Conservation (phyloP, 2,329 filamentous ascomycete genomes). For the Biscogniauxia sp. region DNA sequence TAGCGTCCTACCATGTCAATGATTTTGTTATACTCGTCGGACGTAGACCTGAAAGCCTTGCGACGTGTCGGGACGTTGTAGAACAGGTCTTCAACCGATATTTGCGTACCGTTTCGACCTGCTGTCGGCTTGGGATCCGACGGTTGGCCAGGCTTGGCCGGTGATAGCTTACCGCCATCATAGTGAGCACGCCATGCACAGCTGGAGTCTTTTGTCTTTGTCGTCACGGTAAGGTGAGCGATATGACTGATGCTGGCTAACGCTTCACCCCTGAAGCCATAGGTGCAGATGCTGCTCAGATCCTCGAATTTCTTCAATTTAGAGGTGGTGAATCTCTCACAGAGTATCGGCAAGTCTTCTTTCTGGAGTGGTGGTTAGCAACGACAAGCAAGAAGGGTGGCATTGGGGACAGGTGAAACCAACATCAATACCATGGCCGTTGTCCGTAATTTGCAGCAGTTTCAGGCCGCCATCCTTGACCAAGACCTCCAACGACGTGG, state of each 20-base stretch:
- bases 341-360: slow-evolving; percentile 88
- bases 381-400: not conserved
- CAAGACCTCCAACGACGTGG: slow-evolving; percentile 84
- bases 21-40: slow-evolving; percentile 97
- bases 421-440: slow-evolving; percentile 92
- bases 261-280: slow-evolving; percentile 96
- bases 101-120: slow-evolving; percentile 86
- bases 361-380: slow-evolving; percentile 52
- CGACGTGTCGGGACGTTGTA: slow-evolving; percentile 92
- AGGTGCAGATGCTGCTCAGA: slow-evolving; percentile 83
- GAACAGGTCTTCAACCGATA: slow-evolving; percentile 94
- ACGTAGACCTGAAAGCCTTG: slow-evolving; percentile 83
- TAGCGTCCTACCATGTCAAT: slow-evolving; percentile 92
- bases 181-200: slow-evolving; percentile 92
- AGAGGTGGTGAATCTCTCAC: slow-evolving; percentile 94
- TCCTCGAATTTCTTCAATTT: slow-evolving; percentile 95
- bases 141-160: slow-evolving; percentile 83
- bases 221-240: slow-evolving; percentile 91
- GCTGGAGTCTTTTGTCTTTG: slow-evolving; percentile 82
- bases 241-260: slow-evolving; percentile 98
- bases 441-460: slow-evolving; percentile 93
- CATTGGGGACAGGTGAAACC: slow-evolving; percentile 27
- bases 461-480: slow-evolving; percentile 96
- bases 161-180: slow-evolving; percentile 74
- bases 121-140: slow-evolving; percentile 85